These are phyloP conservation scores for Cladobotryum mycophilum DNA, from an alignment of 2,329 filamentous ascomycete genomes.

Conservation along the genomic window DNA sequence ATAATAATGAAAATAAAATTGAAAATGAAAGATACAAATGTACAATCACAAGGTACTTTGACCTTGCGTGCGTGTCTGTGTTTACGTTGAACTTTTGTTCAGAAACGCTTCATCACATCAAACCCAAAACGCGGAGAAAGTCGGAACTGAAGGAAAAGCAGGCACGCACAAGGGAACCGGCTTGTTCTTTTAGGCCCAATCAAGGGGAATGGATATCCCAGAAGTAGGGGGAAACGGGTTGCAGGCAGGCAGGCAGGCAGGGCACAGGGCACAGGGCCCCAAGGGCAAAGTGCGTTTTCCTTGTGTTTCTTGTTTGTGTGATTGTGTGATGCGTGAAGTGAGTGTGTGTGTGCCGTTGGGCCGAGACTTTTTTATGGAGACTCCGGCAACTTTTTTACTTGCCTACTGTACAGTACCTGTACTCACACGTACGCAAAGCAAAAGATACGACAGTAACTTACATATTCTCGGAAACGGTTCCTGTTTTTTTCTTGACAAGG, in stretches of 20 bases:
- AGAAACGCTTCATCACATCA: not conserved
- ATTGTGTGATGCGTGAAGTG: not conserved
- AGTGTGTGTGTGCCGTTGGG: slow-evolving; percentile 16
- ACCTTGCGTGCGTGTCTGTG: too few species aligned
- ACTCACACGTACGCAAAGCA: too few species aligned
- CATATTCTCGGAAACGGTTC: too few species aligned
- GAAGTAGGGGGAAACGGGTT: too few species aligned
- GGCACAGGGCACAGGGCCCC: too few species aligned
- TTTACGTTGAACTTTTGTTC: not conserved
- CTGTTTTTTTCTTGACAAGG: too few species aligned
- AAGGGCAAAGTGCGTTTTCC: not conserved
- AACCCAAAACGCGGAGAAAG: slow-evolving; percentile 12
- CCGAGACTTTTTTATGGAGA: slow-evolving; percentile 12
- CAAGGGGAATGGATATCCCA: not conserved
- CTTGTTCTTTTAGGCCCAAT: slow-evolving; percentile 8
- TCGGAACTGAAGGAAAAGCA: slow-evolving; percentile 12
- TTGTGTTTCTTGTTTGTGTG: not conserved
- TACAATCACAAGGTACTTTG: too few species aligned
- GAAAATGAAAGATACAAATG: too few species aligned
- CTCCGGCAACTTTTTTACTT: not conserved
- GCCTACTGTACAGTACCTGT: too few species aligned
- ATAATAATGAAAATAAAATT: too few species aligned
- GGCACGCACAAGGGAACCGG: not conserved
- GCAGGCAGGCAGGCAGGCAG: too few species aligned
- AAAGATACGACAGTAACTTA: too few species aligned